Conservation (phyloP, 192 early-diverging fungal genomes). For the Irineochytrium annulatum region DNA sequence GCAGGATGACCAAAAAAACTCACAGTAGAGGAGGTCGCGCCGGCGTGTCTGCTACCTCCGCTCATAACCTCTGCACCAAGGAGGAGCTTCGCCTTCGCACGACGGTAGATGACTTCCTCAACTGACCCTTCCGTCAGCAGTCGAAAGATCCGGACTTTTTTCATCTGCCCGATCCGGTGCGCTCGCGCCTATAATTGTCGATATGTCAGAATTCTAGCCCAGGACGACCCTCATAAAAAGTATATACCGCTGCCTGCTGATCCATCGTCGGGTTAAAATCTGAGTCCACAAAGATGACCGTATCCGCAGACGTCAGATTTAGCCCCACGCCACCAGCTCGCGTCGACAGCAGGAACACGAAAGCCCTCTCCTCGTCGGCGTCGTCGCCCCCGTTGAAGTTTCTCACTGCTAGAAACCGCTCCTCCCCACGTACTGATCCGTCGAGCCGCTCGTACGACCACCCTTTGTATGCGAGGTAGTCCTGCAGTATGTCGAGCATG, state of each 20-base stretch:
- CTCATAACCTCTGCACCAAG: conserved; percentile 8
- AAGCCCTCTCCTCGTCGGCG: conserved; percentile 60
- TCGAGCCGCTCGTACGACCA: conserved; percentile 73
- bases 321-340: conserved; percentile 74
- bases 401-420: conserved; percentile 63
- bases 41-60: no score
- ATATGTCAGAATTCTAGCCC: background rate
- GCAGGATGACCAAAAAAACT: no score
- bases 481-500: conserved; percentile 45
- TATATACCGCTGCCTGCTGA: conserved; percentile 48
- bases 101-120: conserved; percentile 79
- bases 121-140: conserved; percentile 78
- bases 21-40: no score
- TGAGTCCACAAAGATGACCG: conserved; percentile 73
- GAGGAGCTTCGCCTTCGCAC: conserved; percentile 43
- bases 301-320: conserved; percentile 74
- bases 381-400: conserved; percentile 52
- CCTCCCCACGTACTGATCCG: conserved; percentile 78
- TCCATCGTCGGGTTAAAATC: conserved; percentile 80
- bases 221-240: background rate
- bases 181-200: conserved; percentile 90
- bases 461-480: conserved; percentile 67
- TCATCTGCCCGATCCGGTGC: conserved; percentile 94
- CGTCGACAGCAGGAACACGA: conserved; percentile 84
- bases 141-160: conserved; percentile 86